Evolutionary conservation across 805 yeast genomes (phyloP), one percentile per base, ranked within the genome.

Genomic region (Yamadazyma ubonensis): DNA sequence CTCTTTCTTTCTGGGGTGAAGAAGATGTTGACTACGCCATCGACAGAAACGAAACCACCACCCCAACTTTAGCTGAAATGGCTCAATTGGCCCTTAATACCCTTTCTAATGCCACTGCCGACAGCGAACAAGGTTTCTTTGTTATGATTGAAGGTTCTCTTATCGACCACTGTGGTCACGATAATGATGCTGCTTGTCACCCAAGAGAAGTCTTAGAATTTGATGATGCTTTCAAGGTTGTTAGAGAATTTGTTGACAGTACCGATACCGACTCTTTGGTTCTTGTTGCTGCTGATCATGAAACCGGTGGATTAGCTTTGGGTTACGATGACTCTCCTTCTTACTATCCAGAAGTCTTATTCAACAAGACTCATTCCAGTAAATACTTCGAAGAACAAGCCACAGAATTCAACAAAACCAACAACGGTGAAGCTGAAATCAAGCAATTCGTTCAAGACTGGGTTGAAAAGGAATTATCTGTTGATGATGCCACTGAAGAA

Each of bases 111-210:
- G 88, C 89, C 17, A 75, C 93, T 1, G 63, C 73, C 45, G 75
- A 86, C 49, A 73, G 83, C 4, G 91, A 86, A 15, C 65, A 83
- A 50, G 96, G 96, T 0, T 88, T 89, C 60, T 88, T 89, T 67
- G 59, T 89, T 41, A 59, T 89, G 62, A 77, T 89, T 38, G 96
- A 89, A 67, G 96, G 96, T 12, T 84, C 95, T 5, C 75, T 96
- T 59, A 88, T 89, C 53, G 96, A 89, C 64, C 96, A 89, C 57
- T 95, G 95, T 4, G 96, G 96, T 33, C 96, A 89, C 65, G 80
- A 75, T 50, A 88, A 89, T 55, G 96, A 89, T 59, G 90, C 96
- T 8, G 89, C 89, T 5, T 95, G 95, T 6, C 95, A 86, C 63
- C 95, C 85, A 6, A 73, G 86, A 52, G 96, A 88, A 61, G 89